Conservation (phyloP, 805 yeast genomes). For the Candida methanosorbosa region DNA sequence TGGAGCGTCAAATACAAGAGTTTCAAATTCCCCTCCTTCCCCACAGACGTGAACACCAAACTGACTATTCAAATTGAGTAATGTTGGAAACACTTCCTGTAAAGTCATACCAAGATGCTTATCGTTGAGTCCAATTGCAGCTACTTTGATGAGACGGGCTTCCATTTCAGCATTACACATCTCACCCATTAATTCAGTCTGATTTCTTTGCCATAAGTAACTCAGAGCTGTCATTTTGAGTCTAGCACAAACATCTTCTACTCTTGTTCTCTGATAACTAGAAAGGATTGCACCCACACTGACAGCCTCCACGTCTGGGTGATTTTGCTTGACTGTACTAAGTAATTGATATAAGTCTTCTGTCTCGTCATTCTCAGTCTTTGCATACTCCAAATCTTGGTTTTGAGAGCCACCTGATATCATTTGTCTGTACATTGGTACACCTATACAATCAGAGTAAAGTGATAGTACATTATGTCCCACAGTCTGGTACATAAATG, state of each 20-base stretch:
- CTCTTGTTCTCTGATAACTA: constrained; percentile 90
- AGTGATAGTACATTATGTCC: constrained; percentile 71
- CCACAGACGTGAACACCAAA: constrained; percentile 94
- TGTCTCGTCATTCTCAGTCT: constrained; percentile 74
- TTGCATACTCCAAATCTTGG: constrained; percentile 57
- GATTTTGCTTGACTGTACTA: constrained; percentile 32
- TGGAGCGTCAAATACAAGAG: constrained; percentile 86
- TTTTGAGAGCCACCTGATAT: constrained; percentile 59
- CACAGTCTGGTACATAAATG: constrained; percentile 97
- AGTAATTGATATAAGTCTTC: constrained; percentile 67
- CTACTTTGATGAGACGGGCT: constrained; percentile 86
- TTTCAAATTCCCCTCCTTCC: constrained; percentile 98
- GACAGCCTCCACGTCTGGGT: constrained; percentile 76
- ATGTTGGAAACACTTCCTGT: constrained; percentile 48
- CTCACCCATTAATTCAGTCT: constrained; percentile 69
- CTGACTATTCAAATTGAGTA: constrained; percentile 46
- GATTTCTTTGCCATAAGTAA: constrained; percentile 87
- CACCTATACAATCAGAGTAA: constrained; percentile 63
- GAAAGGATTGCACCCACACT: constrained; percentile 95
- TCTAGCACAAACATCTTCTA: constrained; percentile 80
- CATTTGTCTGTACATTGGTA: constrained; percentile 67
- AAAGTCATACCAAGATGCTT: constrained; percentile 63
- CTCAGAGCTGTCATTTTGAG: constrained; percentile 62
- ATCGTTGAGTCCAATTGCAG: constrained; percentile 74
- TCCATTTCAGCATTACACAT: constrained; percentile 63